phyloP scores from a whole-genome alignment of 208 protist species.

The Leishmania guyanensis region DNA sequence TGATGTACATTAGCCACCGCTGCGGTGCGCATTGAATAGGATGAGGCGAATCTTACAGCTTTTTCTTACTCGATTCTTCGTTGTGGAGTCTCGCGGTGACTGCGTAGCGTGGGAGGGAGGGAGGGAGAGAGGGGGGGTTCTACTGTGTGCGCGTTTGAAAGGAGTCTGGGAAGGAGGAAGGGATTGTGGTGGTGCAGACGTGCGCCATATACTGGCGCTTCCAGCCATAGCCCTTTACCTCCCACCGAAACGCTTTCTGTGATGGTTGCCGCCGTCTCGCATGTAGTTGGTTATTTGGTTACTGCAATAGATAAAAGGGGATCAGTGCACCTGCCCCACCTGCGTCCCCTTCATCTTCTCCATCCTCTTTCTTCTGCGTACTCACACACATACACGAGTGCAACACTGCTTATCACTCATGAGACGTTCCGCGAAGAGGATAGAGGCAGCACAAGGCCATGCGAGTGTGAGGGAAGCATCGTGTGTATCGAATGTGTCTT shows the following conservation, averaged over 20 bases:
- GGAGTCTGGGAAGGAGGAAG: neutral
- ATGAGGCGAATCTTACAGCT: neutral
- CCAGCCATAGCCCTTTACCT: neutral
- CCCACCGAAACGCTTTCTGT: neutral
- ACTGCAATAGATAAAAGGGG: neutral
- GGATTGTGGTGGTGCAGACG: neutral
- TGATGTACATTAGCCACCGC: slow-evolving; percentile 6
- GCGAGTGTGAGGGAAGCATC: neutral
- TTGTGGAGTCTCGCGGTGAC: too few species aligned
- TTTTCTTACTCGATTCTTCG: neutral
- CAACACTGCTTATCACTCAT: neutral
- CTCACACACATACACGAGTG: neutral
- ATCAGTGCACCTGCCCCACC: neutral
- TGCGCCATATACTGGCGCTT: neutral
- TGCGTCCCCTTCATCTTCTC: neutral
- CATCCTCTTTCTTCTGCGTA: neutral
- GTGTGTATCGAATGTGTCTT: neutral
- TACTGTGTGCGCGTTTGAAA: neutral
- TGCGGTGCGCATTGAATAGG: neutral
- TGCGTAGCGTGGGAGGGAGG: too few species aligned
- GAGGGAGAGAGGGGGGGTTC: neutral
- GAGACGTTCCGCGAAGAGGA: neutral
- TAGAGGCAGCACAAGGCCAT: neutral
- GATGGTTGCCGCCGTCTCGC: neutral
- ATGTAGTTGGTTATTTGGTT: neutral